phyloP scores from a whole-genome alignment of 441 rosid genomes.

The Viola pubescens region DNA sequence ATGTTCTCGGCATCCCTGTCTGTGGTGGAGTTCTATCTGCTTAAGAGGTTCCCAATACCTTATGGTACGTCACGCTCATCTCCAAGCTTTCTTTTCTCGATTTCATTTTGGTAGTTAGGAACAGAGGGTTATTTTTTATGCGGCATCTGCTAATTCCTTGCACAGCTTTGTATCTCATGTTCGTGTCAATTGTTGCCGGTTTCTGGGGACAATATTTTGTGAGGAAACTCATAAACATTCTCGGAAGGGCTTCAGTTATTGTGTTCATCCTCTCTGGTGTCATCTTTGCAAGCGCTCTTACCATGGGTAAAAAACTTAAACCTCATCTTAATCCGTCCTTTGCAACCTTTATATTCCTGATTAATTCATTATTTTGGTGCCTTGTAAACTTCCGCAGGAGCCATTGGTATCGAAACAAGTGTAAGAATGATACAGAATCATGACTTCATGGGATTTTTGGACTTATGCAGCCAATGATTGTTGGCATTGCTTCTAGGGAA shows the following conservation, averaged over 20 bases:
- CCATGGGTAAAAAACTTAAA: conserved; percentile 48
- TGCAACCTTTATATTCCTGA: neutral
- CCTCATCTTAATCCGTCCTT: neutral
- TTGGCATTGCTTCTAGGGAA: conserved; percentile 19
- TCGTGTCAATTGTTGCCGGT: conserved; percentile 65
- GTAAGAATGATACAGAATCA: conserved; percentile 57
- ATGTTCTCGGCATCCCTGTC: conserved; percentile 92
- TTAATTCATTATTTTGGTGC: too few relatives aligned
- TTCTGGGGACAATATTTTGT: conserved; percentile 87
- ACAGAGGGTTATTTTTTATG: neutral
- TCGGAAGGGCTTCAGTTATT: conserved; percentile 61
- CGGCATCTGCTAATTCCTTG: neutral
- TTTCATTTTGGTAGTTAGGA: neutral
- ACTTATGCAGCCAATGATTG: conserved; percentile 61
- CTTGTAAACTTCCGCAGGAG: conserved; percentile 37
- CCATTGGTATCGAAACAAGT: conserved; percentile 55
- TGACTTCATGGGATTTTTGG: conserved; percentile 86
- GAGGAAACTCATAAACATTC: conserved; percentile 48
- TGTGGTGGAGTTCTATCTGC: conserved; percentile 84
- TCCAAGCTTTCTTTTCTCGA: neutral
- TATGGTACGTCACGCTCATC: conserved; percentile 39
- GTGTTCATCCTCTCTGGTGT: conserved; percentile 77
- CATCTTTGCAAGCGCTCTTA: conserved; percentile 75
- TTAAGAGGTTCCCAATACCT: conserved; percentile 87
- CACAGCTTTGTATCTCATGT: conserved; percentile 64